Evolutionary conservation across 495 filamentous ascomycete genomes (phyloP).

Genomic region (Choiromyces venosus): DNA sequence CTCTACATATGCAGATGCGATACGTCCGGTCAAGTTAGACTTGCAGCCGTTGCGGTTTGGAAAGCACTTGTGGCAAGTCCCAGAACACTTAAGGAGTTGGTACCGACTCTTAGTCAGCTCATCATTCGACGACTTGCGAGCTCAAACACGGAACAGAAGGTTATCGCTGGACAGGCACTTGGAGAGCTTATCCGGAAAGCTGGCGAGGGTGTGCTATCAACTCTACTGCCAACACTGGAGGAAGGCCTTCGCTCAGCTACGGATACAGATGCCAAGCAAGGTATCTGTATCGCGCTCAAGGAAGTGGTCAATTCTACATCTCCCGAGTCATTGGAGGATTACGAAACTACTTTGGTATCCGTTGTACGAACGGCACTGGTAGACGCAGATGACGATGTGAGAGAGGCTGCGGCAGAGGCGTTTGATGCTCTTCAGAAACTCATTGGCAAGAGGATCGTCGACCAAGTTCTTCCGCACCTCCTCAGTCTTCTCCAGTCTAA

Average conservation of each 20-base stretch:
- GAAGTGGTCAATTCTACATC: slow-evolving; percentile 92
- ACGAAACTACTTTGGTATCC: slow-evolving; percentile 89
- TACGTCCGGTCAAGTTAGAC: slow-evolving; percentile 85
- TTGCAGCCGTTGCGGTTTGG: slow-evolving; percentile 89
- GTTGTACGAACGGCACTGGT: slow-evolving; percentile 90
- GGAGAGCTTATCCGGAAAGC: slow-evolving; percentile 95
- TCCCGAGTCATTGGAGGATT: slow-evolving; percentile 80
- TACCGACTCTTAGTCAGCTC: slow-evolving; percentile 87
- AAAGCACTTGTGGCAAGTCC: slow-evolving; percentile 93
- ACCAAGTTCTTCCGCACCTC: slow-evolving; percentile 89
- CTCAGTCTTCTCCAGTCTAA: slow-evolving; percentile 79
- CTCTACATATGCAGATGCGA: slow-evolving; percentile 97
- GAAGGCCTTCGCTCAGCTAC: slow-evolving; percentile 82
- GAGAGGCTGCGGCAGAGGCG: slow-evolving; percentile 93
- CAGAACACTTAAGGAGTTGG: slow-evolving; percentile 85
- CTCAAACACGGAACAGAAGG: slow-evolving; percentile 95
- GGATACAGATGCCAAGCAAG: slow-evolving; percentile 91
- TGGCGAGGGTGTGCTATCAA: slow-evolving; percentile 85
- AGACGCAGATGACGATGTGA: slow-evolving; percentile 78
- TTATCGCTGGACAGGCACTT: slow-evolving; percentile 93
- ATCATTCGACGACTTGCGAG: slow-evolving; percentile 91
- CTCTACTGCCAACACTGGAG: slow-evolving; percentile 82
- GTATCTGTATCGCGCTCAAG: slow-evolving; percentile 91
- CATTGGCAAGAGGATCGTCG: slow-evolving; percentile 84
- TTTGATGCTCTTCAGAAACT: slow-evolving; percentile 92